phyloP scores from a whole-genome alignment of 768 basidiomycete genomes.

The Auricularia auricula-judae region DNA sequence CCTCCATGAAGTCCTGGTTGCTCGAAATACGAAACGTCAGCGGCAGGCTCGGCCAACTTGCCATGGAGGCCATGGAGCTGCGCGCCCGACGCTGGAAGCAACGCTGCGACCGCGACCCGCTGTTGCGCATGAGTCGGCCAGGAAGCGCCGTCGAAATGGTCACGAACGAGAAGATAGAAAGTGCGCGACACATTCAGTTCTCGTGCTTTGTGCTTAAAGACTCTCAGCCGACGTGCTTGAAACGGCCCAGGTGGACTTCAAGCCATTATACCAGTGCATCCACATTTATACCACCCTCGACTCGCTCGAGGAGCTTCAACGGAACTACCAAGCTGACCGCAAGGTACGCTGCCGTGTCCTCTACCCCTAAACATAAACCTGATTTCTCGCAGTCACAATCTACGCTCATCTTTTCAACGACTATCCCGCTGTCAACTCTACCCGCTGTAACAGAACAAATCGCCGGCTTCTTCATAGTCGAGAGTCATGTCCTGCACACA shows the following conservation, averaged over 20 bases:
- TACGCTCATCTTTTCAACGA: slow-evolving; percentile 77
- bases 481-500: slow-evolving; percentile 81
- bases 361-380: background rate
- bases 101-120: slow-evolving; percentile 74
- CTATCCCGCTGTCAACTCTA: slow-evolving; percentile 55
- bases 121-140: slow-evolving; percentile 63
- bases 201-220: slow-evolving; percentile 7
- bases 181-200: slow-evolving; percentile 34
- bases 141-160: slow-evolving; percentile 90
- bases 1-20: slow-evolving; percentile 93
- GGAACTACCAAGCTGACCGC: slow-evolving; percentile 93
- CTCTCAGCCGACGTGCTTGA: slow-evolving; percentile 76
- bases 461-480: slow-evolving; percentile 95
- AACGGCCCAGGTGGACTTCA: slow-evolving; percentile 90
- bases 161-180: slow-evolving; percentile 88
- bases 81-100: slow-evolving; percentile 75
- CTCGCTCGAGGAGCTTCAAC: slow-evolving; percentile 79
- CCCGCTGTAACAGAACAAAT: slow-evolving; percentile 82
- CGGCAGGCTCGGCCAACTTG: slow-evolving; percentile 73
- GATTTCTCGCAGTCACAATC: slow-evolving; percentile 71
- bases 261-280: slow-evolving; percentile 90
- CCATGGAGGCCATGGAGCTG: slow-evolving; percentile 81
- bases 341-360: slow-evolving; percentile 39
- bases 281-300: slow-evolving; percentile 92
- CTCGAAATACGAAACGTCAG: slow-evolving; percentile 88